phyloP scores from a whole-genome alignment of 1,284 basidiomycete species.

The Boletellus deceptivus region DNA sequence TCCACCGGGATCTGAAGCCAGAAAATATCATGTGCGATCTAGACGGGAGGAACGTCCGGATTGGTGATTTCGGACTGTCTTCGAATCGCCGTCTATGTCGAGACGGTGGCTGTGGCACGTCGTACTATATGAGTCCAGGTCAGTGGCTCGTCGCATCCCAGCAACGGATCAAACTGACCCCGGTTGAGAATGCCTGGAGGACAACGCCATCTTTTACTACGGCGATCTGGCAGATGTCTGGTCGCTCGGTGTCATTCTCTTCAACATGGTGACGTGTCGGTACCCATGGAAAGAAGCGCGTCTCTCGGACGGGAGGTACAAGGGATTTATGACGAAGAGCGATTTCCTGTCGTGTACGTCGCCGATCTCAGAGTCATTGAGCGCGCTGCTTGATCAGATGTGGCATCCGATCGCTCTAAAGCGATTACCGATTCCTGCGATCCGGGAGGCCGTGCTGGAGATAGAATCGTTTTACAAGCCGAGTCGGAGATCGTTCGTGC shows the following conservation, averaged over 20 bases:
- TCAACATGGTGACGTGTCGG: constrained; percentile 85
- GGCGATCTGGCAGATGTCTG: constrained; percentile 43
- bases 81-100: constrained; percentile 60
- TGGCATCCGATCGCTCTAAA: constrained; percentile 52
- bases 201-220: constrained; percentile 30
- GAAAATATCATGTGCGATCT: constrained; percentile 78
- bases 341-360: constrained; percentile 66
- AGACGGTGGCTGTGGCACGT: constrained; percentile 83
- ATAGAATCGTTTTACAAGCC: constrained; percentile 69
- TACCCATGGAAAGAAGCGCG: constrained; percentile 87
- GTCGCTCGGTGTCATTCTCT: constrained; percentile 69
- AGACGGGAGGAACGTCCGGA: constrained; percentile 55
- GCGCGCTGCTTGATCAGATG: constrained; percentile 53
- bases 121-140: constrained; percentile 82
- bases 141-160: constrained; percentile 20
- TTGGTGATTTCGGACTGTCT: constrained; percentile 85
- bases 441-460: constrained; percentile 55
- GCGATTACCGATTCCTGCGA: constrained; percentile 58
- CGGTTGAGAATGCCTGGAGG: constrained; percentile 57
- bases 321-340: constrained; percentile 60
- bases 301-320: constrained; percentile 69
- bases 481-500: constrained; percentile 34
- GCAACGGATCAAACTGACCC: constrained; percentile 6
- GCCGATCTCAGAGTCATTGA: constrained; percentile 62
- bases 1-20: constrained; percentile 87